Percentiles rank a stretch among this genome's conserved stretches.
Conservation (phyloP, 2,329 filamentous ascomycete genomes). For the Penicillium aurantiogriseum region DNA sequence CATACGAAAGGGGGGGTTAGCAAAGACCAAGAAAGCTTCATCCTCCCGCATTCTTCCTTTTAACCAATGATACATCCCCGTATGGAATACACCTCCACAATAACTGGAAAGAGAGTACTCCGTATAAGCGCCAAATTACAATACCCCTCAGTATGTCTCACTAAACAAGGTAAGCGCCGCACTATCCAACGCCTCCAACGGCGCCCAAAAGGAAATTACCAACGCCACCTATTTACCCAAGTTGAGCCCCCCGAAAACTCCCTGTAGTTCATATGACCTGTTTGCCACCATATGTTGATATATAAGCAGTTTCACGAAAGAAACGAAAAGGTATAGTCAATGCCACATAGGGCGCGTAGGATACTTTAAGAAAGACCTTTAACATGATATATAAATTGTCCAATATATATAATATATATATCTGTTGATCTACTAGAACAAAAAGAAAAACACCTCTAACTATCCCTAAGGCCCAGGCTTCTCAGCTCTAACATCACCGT, state of each 20-base stretch:
- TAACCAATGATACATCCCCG: background rate
- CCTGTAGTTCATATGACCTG: background rate
- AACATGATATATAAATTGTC: background rate
- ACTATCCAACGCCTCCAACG: background rate
- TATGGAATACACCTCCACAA: background rate
- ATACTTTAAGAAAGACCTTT: background rate
- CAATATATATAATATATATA: background rate
- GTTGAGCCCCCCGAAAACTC: background rate
- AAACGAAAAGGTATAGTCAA: background rate
- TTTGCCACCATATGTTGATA: background rate
- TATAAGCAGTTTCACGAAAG: background rate
- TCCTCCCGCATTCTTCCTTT: background rate
- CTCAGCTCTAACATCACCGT: background rate
- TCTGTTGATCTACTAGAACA: background rate
- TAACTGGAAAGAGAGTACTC: background rate
- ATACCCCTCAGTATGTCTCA: background rate
- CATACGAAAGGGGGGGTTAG: background rate
- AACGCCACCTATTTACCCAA: background rate
- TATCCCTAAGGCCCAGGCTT: background rate
- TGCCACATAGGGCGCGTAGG: background rate
- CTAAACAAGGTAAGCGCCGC: background rate
- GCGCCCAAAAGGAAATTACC: background rate
- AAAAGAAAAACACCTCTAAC: background rate
- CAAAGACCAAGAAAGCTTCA: background rate
- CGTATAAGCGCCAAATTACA: background rate